A percentile compares a stretch with the other conserved stretches of the same genome.
phyloP scores from a whole-genome alignment of 495 filamentous ascomycete genomes.

The Penicillium flavigenum region DNA sequence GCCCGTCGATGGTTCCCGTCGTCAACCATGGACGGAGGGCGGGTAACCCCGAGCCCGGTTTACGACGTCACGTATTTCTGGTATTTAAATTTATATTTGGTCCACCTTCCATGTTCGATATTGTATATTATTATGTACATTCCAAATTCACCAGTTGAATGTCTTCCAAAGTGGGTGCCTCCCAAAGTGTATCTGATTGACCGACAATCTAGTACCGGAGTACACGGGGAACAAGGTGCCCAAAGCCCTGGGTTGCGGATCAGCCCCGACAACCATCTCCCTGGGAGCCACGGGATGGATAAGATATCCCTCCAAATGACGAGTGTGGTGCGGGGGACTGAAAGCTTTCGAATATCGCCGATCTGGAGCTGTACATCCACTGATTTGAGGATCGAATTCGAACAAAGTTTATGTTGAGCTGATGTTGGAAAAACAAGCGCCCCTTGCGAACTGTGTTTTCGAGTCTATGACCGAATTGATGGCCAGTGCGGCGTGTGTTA shows the following conservation, averaged over 20 bases:
- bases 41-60: background rate
- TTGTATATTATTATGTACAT: background rate
- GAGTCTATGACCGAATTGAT: constrained; percentile 2
- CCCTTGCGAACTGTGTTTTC: constrained; percentile 8
- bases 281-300: constrained; percentile 6
- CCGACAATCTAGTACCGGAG: background rate
- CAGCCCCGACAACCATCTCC: constrained; percentile 9
- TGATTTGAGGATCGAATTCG: constrained; percentile 4
- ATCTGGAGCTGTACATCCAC: background rate
- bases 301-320: constrained; percentile 5
- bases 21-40: constrained; percentile 3
- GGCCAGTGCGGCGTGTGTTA: constrained; percentile 7
- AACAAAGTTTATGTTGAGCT: constrained; percentile 1
- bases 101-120: background rate
- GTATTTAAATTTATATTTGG: background rate
- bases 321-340: background rate
- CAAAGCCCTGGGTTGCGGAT: constrained; percentile 9
- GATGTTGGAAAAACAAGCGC: background rate
- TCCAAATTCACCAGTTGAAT: background rate
- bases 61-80: background rate
- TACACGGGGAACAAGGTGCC: constrained; percentile 5
- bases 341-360: background rate
- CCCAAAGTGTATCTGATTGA: constrained; percentile 9
- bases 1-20: background rate
- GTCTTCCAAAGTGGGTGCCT: background rate